Base-by-base conservation (phyloP, 371 early-diverging fungal genomes). In the Batkoa obscura region DNA sequence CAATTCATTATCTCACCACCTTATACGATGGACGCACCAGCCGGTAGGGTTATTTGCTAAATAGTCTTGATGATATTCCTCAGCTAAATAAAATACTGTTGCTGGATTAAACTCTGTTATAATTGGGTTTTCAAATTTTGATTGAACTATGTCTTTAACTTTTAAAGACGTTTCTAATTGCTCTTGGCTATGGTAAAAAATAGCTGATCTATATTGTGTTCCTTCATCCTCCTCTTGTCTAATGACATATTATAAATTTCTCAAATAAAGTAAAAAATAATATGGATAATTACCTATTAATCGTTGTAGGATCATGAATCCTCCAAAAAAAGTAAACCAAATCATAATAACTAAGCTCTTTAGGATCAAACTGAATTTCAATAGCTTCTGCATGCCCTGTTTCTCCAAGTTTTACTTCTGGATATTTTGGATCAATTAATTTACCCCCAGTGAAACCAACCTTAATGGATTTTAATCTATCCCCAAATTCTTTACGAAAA, bases 391-490 rank as follows among this genome's bases (percentile, higher is more conserved):
- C 90, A 62, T 94, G 93, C 23, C 74, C 62, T 6, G 90, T 83
- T 6, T 56, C 46, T 5, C 86, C 87, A 0, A 70, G 67, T 64
- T 51, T 51, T 2, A 83, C 86, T 49, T 73, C 68, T 59, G 69
- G 63, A 60, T 88, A 88, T 23, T 58, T 68, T 10, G 86, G 79
- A 23, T 70, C 56, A 0, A 56, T 60, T 2, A 64, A 64, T 31
- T 60, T 50, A 13, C 91, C 94, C 35, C 90, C 90, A 1, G 75
- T 81, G 66, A 89, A 93, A 17, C 94, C 92, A 37, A 91, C 94
- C 55, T 72, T 51, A 4, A 37, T 35, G 37, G 13, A 69, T 0
- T 79, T 77, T 36, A 68, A 65, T 17, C 81, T 66, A 38, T 69
- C 72, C 37, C 72, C 68, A 58, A 69, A 75, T 39, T 77, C 66